phyloP scores from a whole-genome alignment of 805 yeast species.

The Suhomyces prunicola region DNA sequence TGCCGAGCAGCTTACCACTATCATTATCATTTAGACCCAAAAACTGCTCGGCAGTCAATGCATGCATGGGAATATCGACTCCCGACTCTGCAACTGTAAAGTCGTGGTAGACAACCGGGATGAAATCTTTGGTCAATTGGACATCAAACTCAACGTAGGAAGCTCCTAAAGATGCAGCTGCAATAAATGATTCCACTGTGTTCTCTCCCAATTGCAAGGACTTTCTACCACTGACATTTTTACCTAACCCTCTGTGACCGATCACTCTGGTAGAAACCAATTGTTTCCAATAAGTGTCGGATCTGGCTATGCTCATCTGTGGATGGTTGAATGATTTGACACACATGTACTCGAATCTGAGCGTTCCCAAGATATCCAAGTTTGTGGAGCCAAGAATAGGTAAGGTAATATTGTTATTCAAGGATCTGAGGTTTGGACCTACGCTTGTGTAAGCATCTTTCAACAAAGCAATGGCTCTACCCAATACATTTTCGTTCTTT shows the following conservation, averaged over 20 bases:
- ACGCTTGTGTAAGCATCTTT: constrained; percentile 60
- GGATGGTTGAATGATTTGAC: constrained; percentile 74
- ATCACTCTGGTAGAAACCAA: constrained; percentile 85
- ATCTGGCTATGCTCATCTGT: constrained; percentile 57
- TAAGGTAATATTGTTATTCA: constrained; percentile 61
- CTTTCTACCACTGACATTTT: constrained; percentile 65
- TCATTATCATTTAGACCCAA: constrained; percentile 47
- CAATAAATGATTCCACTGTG: constrained; percentile 90
- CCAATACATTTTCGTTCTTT: constrained; percentile 49
- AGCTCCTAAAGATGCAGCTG: constrained; percentile 95
- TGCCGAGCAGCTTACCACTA: constrained; percentile 4
- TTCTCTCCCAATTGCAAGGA: constrained; percentile 93
- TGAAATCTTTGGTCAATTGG: constrained; percentile 84
- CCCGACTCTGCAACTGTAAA: constrained; percentile 94
- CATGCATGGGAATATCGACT: constrained; percentile 94
- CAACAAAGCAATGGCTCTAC: constrained; percentile 79
- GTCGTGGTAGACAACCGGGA: constrained; percentile 94
- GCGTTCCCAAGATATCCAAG: constrained; percentile 71
- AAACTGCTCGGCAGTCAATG: constrained; percentile 85
- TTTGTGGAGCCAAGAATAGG: constrained; percentile 75
- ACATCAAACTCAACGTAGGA: constrained; percentile 96
- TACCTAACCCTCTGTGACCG: constrained; percentile 95
- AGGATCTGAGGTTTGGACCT: constrained; percentile 63
- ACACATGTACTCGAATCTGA: constrained; percentile 70
- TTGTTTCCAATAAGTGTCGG: constrained; percentile 89